Evolutionary conservation across 352 stramenopile genomes (phyloP), one percentile per base, ranked within the genome.

Genomic region (Peronospora destructor): DNA sequence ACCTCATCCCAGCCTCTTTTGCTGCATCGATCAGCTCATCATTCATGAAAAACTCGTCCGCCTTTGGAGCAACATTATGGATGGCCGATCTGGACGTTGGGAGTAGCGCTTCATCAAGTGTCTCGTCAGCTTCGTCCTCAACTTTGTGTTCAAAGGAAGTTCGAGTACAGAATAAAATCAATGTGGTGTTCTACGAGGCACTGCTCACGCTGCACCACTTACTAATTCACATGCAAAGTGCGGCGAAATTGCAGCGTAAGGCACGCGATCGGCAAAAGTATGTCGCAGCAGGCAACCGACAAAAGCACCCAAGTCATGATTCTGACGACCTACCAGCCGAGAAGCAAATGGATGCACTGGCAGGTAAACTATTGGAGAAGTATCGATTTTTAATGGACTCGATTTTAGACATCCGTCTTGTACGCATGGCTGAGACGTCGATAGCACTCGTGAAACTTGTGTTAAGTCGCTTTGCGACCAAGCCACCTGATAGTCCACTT

Each of bases 341-440:
- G 19, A 67, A 64, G 25, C 64, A 69, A 13, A 72, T 49, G 14
- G 56, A 64, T 14, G 59, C 51, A 9, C 42, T 83, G 34, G 75
- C 69, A 3, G 56, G 62, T 12, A 76, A 79, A 16, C 44, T 89
- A 25, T 34, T 84, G 12, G 58, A 65, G 34, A 89, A 89, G 53
- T 57, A 82, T 51, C 52, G 67, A 30, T 89, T 89, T 33, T 50
- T 89, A n/a, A 76, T 84, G 51, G 75, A 87, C 21, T 73, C 78
- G 0, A 73, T 87, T 19, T 61, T 84, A 4, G 75, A 89, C 38
- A 56, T 79, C 13, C 69, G 78, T 0, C 65, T 89, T 6, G 61
- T 76, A n/a, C 61, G 73, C 10, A 67, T 73, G 28, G 64, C 66
- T 13, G 69, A 82, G 29, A 79, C 73, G 8, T 77, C 76, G 6